Evolutionary conservation across 148 eudicot species (phyloP), one percentile per base, ranked within the genome.

Genomic region (Silene conica): DNA sequence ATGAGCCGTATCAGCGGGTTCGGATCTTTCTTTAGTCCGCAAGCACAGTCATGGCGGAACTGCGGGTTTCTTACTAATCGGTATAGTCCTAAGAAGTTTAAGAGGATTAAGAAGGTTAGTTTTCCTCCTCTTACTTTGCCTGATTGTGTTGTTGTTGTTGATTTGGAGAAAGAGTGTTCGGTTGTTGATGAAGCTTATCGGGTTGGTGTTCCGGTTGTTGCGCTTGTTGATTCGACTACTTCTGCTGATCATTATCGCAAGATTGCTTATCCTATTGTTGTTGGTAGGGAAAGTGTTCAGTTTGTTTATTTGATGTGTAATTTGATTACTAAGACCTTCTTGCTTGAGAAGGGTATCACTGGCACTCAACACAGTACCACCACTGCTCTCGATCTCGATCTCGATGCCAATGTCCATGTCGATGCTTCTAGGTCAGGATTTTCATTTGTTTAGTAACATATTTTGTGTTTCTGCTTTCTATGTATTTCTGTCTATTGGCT

Each of bases 221-320:
- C 96, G 22, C 63, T 95, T 68, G 98, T 92, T 0, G 92, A 90
- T 75, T 85, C 96, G 19, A 84, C 78, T 43, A 81, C 87, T 83
- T 85, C 89, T 1, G 77, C 69, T 84, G 93, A 88, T 18, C 75
- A 83, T 19, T 94, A 78, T 65, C 64, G 78, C 71, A 86, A 77
- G 83, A 88, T 94, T 74, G 87, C 97, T 0, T 94, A 94, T 28
- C 98, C 97, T 5, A 77, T 94, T 14, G 93, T 96, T 0, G 90
- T 91, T 3, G 92, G 90, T 72, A 92, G 5, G 3, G 72, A 89
- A 77, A 87, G 92, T 8, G 93, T 87, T 65, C 87, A 92, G 87
- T 95, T 95, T 88, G 96, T 95, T 79, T 95, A 95, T 75, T 76
- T 86, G 86, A 85, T 95, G 58, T 95, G 96, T 77, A 92, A 92